These are phyloP conservation scores for Favolaschia claudopus DNA, from an alignment of 768 basidiomycete genomes.

Conservation along the genomic window DNA sequence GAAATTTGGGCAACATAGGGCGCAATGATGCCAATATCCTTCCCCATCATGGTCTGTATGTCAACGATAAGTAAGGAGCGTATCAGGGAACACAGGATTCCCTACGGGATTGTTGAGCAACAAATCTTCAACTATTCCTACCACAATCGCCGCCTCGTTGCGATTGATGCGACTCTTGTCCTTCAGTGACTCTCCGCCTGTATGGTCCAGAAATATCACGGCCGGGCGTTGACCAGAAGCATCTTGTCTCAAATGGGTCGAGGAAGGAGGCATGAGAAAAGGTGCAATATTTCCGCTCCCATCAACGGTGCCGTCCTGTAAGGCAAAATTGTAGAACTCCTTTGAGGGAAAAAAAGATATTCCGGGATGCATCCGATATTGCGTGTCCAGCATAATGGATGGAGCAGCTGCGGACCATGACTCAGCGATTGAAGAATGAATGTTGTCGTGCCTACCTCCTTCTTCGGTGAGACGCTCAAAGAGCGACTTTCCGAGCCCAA, in stretches of 20 bases:
- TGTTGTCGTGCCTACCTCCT: slow-evolving; percentile 61
- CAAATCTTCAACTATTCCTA: slow-evolving; percentile 83
- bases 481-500: slow-evolving; percentile 80
- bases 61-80: neutral
- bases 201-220: slow-evolving; percentile 86
- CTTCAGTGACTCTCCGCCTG: slow-evolving; percentile 68
- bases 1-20: slow-evolving; percentile 91
- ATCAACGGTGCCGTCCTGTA: slow-evolving; percentile 82
- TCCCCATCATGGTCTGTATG: slow-evolving; percentile 68
- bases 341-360: slow-evolving; percentile 88
- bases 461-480: slow-evolving; percentile 92
- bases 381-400: slow-evolving; percentile 90
- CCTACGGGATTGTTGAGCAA: slow-evolving; percentile 75
- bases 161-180: slow-evolving; percentile 81
- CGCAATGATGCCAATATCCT: slow-evolving; percentile 91
- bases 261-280: slow-evolving; percentile 67
- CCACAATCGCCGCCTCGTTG: slow-evolving; percentile 80
- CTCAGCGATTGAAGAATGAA: slow-evolving; percentile 9
- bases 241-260: slow-evolving; percentile 54
- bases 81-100: too few relatives aligned
- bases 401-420: slow-evolving; percentile 66
- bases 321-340: slow-evolving; percentile 78
- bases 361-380: slow-evolving; percentile 94
- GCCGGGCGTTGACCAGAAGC: slow-evolving; percentile 56
- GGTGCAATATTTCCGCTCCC: slow-evolving; percentile 53